A percentile compares a stretch with the other conserved stretches of the same genome.
Conservation (phyloP, 2,329 filamentous ascomycete species). For the Juglanconis sp. region DNA sequence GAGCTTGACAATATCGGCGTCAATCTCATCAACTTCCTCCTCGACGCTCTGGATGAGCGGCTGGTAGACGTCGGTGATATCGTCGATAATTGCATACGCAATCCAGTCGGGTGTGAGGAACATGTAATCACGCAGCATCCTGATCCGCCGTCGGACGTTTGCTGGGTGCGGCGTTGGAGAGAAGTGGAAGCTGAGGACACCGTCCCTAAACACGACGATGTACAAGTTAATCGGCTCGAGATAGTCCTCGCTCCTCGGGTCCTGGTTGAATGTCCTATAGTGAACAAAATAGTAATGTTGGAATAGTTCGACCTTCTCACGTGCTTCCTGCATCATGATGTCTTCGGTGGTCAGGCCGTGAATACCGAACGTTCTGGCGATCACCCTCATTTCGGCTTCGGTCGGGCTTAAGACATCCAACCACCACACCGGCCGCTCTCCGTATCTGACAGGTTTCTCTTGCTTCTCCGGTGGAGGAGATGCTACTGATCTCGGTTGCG, state of each 20-base stretch:
- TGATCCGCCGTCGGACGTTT: conserved; percentile 89
- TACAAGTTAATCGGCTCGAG: conserved; percentile 97
- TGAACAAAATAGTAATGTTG: conserved; percentile 98
- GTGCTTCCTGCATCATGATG: conserved; percentile 94
- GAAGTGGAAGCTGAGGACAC: conserved; percentile 94
- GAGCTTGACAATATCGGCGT: conserved; percentile 81
- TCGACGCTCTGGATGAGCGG: conserved; percentile 91
- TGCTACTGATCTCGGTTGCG: conserved; percentile 36
- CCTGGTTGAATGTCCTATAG: conserved; percentile 96
- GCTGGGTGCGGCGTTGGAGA: conserved; percentile 93
- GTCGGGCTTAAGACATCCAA: conserved; percentile 88
- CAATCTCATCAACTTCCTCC: conserved; percentile 94
- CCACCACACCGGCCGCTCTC: conserved; percentile 93
- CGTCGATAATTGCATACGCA: conserved; percentile 95
- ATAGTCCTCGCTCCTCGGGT: conserved; percentile 82
- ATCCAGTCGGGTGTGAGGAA: conserved; percentile 96
- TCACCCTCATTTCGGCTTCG: conserved; percentile 90
- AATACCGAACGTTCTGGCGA: conserved; percentile 90
- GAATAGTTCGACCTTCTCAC: conserved; percentile 97
- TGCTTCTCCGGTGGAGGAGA: conserved; percentile 25
- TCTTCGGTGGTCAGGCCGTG: conserved; percentile 94
- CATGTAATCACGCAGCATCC: conserved; percentile 90
- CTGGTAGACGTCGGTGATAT: conserved; percentile 94
- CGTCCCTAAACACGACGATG: conserved; percentile 92
- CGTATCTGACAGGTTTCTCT: conserved; percentile 48